A percentile compares a stretch with the other conserved stretches of the same genome.
Conservation (phyloP, 345 rosid species). For the Streptanthus diversifolius region DNA sequence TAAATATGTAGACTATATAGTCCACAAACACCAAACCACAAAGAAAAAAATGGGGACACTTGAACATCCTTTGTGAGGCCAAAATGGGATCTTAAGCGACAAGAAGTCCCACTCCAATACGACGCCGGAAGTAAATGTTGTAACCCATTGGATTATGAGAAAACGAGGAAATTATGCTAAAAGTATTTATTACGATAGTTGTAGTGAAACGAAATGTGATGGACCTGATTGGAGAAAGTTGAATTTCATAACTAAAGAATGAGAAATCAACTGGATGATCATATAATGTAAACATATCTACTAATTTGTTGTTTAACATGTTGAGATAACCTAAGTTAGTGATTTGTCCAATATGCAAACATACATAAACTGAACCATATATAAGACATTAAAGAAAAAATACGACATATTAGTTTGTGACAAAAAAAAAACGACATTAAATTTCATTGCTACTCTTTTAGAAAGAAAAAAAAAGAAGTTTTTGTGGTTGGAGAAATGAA, state of each 20-base stretch:
- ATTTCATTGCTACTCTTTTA: neutral
- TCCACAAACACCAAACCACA: neutral
- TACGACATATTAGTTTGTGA: neutral
- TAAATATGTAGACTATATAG: neutral
- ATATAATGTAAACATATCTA: neutral
- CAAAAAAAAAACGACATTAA: no score
- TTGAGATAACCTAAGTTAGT: neutral
- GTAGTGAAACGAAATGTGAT: neutral
- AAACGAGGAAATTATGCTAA: constrained; percentile 9
- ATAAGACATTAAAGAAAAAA: neutral
- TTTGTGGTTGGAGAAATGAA: constrained; percentile 13
- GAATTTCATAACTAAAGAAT: neutral
- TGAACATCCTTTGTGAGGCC: constrained; percentile 8
- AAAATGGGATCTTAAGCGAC: neutral
- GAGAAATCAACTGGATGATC: neutral
- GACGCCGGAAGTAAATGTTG: neutral
- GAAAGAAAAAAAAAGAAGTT: neutral
- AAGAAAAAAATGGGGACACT: neutral
- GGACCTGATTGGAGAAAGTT: neutral
- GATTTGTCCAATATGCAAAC: neutral
- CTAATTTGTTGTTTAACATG: neutral
- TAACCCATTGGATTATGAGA: constrained; percentile 4
- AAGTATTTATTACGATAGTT: neutral
- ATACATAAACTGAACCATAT: neutral
- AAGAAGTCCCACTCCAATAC: neutral